These are phyloP conservation scores for Macrolepiota fuliginosa DNA, from an alignment of 768 basidiomycete genomes.

Conservation along the genomic window DNA sequence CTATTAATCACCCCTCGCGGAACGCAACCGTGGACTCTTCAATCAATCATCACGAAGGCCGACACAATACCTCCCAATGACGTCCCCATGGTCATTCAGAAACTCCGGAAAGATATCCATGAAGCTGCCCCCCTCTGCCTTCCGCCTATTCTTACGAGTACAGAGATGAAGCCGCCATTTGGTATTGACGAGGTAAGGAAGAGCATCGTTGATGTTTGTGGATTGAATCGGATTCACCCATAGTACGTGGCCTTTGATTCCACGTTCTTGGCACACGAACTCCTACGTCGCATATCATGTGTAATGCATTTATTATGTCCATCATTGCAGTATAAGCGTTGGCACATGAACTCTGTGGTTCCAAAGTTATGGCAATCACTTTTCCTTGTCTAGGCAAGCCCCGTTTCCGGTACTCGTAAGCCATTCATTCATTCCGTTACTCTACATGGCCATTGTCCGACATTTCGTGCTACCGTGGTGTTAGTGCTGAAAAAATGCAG, in stretches of 20 bases:
- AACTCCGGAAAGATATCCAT: constrained; percentile 51
- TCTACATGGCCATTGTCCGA: neutral
- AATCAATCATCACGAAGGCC: constrained; percentile 71
- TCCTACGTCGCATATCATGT: neutral
- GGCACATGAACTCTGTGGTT: neutral
- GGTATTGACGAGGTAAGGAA: constrained; percentile 56
- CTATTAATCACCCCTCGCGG: constrained; percentile 37
- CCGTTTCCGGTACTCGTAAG: neutral
- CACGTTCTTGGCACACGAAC: neutral
- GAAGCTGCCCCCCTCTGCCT: constrained; percentile 59
- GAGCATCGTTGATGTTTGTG: constrained; percentile 63
- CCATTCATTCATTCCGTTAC: neutral
- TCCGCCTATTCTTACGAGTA: constrained; percentile 60
- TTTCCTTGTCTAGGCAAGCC: neutral
- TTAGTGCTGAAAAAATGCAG: neutral
- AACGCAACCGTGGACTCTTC: constrained; percentile 53
- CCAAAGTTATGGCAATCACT: neutral
- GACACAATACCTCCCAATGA: constrained; percentile 45
- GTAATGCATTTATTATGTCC: neutral
- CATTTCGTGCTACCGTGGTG: neutral
- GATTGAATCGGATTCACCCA: constrained; percentile 12
- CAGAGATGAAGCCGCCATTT: constrained; percentile 44
- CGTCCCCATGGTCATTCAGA: constrained; percentile 32
- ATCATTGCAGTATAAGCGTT: neutral
- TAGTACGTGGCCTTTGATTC: neutral